phyloP scores from a whole-genome alignment of 2,329 filamentous ascomycete genomes.

The Botrytis sinoallii region DNA sequence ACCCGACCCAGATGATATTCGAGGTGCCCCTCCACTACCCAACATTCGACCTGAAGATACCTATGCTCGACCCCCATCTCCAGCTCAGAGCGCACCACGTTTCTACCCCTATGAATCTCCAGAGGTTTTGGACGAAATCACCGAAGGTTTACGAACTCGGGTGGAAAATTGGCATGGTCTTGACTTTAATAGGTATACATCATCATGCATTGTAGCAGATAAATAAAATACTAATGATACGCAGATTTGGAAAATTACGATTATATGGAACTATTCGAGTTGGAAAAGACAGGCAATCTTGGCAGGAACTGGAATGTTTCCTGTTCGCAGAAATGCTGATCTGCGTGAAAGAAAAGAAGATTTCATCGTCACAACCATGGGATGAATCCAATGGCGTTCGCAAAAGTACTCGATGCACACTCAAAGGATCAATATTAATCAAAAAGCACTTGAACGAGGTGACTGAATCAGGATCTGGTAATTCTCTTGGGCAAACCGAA shows the following conservation, averaged over 20 bases:
- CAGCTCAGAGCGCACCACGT: slow-evolving; percentile 48
- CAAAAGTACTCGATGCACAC: slow-evolving; percentile 73
- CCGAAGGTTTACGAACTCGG: slow-evolving; percentile 77
- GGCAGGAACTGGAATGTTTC: slow-evolving; percentile 97
- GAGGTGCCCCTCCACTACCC: slow-evolving; percentile 47
- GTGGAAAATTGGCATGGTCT: slow-evolving; percentile 99
- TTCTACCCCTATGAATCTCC: slow-evolving; percentile 72
- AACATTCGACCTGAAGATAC: slow-evolving; percentile 50
- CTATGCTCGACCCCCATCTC: slow-evolving; percentile 57
- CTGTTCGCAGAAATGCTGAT: slow-evolving; percentile 99
- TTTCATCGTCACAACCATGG: slow-evolving; percentile 59
- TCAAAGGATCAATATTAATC: slow-evolving; percentile 97
- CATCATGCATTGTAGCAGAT: background rate
- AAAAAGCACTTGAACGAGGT: slow-evolving; percentile 96
- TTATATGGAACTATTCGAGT: slow-evolving; percentile 88
- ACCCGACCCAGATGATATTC: slow-evolving; percentile 77
- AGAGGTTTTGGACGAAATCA: slow-evolving; percentile 78
- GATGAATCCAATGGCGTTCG: slow-evolving; percentile 56
- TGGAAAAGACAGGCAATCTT: slow-evolving; percentile 92
- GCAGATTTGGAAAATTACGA: slow-evolving; percentile 83
- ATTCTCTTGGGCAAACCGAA: slow-evolving; percentile 35
- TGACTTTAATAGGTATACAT: slow-evolving; percentile 72
- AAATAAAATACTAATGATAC: slow-evolving; percentile 33
- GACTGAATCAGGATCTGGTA: slow-evolving; percentile 59
- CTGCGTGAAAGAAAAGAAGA: slow-evolving; percentile 96